A percentile compares a stretch with the other conserved stretches of the same genome.
Conservation (phyloP, 176 grass and related monocot species). For the Luzula sylvatica region DNA sequence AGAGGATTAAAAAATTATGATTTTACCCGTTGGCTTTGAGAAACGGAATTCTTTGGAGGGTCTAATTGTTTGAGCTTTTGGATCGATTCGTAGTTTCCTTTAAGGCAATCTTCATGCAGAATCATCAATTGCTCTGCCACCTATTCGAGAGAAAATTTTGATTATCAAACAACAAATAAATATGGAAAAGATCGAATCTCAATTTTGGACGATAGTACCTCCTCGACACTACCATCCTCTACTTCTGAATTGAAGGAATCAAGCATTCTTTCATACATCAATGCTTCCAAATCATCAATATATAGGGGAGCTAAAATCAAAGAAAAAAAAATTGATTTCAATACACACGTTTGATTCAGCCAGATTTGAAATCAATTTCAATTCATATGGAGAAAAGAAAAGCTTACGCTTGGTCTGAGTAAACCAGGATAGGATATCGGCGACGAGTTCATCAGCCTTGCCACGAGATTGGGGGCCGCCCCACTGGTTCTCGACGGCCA, state of each 20-base stretch:
- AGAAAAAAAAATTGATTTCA: background rate
- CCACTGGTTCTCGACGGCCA: slow-evolving; percentile 78
- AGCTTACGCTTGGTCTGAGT: slow-evolving; percentile 36
- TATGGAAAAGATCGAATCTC: background rate
- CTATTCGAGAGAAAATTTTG: slow-evolving; percentile 24
- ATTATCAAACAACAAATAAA: slow-evolving; percentile 20
- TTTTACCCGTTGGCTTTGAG: slow-evolving; percentile 57
- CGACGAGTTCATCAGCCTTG: slow-evolving; percentile 49
- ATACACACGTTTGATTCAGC: background rate
- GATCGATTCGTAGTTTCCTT: slow-evolving; percentile 49
- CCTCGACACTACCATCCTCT: slow-evolving; percentile 63
- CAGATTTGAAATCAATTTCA: background rate
- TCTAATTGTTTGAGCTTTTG: slow-evolving; percentile 44
- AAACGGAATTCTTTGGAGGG: slow-evolving; percentile 43
- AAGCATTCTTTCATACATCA: slow-evolving; percentile 40
- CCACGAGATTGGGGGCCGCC: slow-evolving; percentile 52
- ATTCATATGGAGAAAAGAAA: background rate
- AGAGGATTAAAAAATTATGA: background rate
- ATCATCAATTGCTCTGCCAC: slow-evolving; percentile 66
- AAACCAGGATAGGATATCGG: slow-evolving; percentile 56
- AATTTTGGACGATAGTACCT: slow-evolving; percentile 30
- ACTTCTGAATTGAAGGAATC: slow-evolving; percentile 45
- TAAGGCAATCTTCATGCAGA: slow-evolving; percentile 71
- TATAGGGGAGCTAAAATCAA: slow-evolving; percentile 44
- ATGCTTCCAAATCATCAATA: slow-evolving; percentile 63